Evolutionary conservation across 768 basidiomycete species (phyloP).

Genomic region (Podaxis mareebaensis): DNA sequence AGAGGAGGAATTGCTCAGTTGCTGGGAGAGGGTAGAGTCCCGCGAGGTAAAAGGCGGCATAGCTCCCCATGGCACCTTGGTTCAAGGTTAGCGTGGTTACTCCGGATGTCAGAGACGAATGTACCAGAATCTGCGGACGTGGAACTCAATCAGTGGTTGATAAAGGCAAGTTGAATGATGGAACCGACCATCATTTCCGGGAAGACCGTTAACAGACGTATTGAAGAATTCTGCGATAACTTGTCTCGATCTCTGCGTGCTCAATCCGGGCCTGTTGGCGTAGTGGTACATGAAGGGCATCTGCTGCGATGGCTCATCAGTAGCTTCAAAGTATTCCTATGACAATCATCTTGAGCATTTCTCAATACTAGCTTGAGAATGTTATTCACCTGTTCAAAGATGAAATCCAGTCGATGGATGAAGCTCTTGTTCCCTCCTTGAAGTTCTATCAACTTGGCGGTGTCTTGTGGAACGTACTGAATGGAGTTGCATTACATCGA

Average conservation of each 20-base stretch:
- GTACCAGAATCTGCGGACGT: slow-evolving; percentile 27
- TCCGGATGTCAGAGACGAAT: background rate
- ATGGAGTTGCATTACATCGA: background rate
- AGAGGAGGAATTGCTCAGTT: slow-evolving; percentile 57
- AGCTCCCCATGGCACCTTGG: slow-evolving; percentile 64
- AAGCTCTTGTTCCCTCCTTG: slow-evolving; percentile 61
- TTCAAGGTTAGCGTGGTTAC: slow-evolving; percentile 3
- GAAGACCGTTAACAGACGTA: slow-evolving; percentile 54
- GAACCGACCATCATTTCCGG: slow-evolving; percentile 63
- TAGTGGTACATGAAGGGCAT: slow-evolving; percentile 76
- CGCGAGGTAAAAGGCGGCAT: slow-evolving; percentile 55
- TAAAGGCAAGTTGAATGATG: background rate
- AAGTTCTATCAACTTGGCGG: slow-evolving; percentile 57
- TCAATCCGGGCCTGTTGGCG: slow-evolving; percentile 57
- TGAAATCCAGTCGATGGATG: slow-evolving; percentile 54
- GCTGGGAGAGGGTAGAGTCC: slow-evolving; percentile 67
- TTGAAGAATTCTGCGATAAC: slow-evolving; percentile 59
- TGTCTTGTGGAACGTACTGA: slow-evolving; percentile 68
- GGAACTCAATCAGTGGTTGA: background rate
- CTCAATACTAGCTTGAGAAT: background rate
- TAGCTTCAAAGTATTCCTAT: slow-evolving; percentile 60
- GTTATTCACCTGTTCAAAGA: slow-evolving; percentile 48
- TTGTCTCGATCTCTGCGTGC: slow-evolving; percentile 55
- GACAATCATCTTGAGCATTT: background rate
- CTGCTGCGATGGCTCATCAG: slow-evolving; percentile 67